Evolutionary conservation across 1,284 basidiomycete species (phyloP), one percentile per base, ranked within the genome.

Genomic region (Ustilago crameri): DNA sequence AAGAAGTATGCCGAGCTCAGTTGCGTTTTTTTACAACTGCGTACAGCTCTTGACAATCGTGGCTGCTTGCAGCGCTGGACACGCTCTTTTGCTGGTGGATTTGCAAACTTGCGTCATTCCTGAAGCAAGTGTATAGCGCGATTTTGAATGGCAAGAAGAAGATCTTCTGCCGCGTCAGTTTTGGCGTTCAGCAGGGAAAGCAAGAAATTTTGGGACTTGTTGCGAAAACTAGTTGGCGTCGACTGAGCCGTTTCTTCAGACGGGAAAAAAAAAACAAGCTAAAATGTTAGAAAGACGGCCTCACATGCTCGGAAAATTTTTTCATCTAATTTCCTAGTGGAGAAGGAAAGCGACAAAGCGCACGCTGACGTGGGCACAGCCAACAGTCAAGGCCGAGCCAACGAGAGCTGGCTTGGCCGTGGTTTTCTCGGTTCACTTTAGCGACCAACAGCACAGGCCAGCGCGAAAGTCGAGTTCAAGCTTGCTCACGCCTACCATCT

Each of bases 361-460:
- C 40, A 42, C 40, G 9, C 40, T 42, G 40, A 42, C 40, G 40
- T 42, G 40, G 40, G 8, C 12, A 42, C 40, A 23, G 40, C 5
- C 18, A 42, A 42, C 18, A 20, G 9, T 5, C n/a, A 7, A 18
- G n/a, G 9, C 7, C 9, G n/a, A n/a, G 18, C 5, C 10, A 40
- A 40, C 37, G 18, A n/a, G 10, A 12, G 37, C 10, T n/a, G 37
- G 9, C 37, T 40, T 18, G 37, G 5, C 10, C 9, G 37, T 40
- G 9, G 18, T n/a, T n/a, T n/a, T n/a, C n/a, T n/a, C n/a, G n/a
- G n/a, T n/a, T n/a, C n/a, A n/a, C n/a, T n/a, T n/a, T n/a, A n/a
- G n/a, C n/a, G n/a, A n/a, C n/a, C n/a, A n/a, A 15, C 12, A 38
- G 37, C 37, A 38, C 37, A 38, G 37, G 37, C 37, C 37, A 38